Evolutionary conservation across 306 rosid genomes (phyloP).

Genomic region (Cucurbita maxima): DNA sequence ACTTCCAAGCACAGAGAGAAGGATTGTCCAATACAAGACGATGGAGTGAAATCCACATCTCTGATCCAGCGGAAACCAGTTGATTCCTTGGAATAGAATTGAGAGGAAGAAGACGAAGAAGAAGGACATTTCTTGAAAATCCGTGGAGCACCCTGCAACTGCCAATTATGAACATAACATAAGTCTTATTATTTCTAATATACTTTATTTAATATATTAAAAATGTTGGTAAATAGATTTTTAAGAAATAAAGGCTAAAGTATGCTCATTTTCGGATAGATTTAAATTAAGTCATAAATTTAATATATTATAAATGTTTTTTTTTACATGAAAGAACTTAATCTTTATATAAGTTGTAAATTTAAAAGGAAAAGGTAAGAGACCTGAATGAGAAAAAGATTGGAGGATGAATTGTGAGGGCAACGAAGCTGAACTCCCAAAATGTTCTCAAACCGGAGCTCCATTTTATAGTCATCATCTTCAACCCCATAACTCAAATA

Average conservation of each 20-base stretch:
- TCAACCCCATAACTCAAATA: slow-evolving; percentile 7
- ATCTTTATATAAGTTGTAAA: no score
- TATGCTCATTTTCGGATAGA: no score
- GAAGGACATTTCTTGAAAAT: not conserved
- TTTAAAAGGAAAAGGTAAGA: no score
- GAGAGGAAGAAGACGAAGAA: not conserved
- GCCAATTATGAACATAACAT: not conserved
- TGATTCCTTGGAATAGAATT: not conserved
- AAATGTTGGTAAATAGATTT: no score
- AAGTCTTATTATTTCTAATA: no score
- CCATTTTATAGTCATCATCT: slow-evolving; percentile 25
- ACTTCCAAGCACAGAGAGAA: slow-evolving; percentile 17
- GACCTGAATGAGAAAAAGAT: slow-evolving; percentile 40
- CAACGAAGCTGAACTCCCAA: slow-evolving; percentile 20
- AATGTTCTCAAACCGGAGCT: slow-evolving; percentile 27
- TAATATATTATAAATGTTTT: no score
- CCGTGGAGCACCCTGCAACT: slow-evolving; percentile 3
- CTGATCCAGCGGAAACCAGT: slow-evolving; percentile 11
- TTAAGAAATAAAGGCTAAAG: no score
- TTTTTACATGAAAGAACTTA: no score
- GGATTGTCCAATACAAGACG: slow-evolving; percentile 11
- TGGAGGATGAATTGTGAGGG: not conserved
- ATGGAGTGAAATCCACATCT: slow-evolving; percentile 26
- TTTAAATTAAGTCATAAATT: no score
- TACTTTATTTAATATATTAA: no score